Evolutionary conservation across 2,329 filamentous ascomycete genomes (phyloP), one percentile per base, ranked within the genome.

Genomic region (Metarhizium anisopliae): DNA sequence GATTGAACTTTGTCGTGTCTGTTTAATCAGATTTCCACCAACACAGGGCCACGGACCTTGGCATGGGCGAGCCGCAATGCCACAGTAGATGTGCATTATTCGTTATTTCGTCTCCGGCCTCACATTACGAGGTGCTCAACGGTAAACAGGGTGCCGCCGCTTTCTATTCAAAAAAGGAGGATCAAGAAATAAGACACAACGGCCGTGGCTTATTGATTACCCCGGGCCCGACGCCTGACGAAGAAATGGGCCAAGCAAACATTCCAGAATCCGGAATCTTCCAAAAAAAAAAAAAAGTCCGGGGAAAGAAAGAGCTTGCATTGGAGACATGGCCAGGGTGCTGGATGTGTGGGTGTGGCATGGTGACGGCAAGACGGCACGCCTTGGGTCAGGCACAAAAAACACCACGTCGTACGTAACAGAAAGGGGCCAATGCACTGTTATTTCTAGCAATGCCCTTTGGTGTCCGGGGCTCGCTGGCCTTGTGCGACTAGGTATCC

Each of bases 281-380:
- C 42, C n/a, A 47, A 11, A 35, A 35, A 35, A 35, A 35, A n/a
- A 35, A 5, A 11, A 52, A 47, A 53, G 51, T 53, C 51, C n/a
- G 51, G 51, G 51, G 51, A 53, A 51, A 51, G 49, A 51, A 38
- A 51, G 51, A 8, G 51, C 51, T 53, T 36, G 25, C 40, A 51
- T 51, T 20, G 47, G 47, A 32, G 30, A 18, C 20, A n/a, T n/a
- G 40, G 14, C 40, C 40, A 14, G 40, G 51, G 51, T 45, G 51
- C 25, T 49, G 14, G 42, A 42, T 47, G 5, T 14, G n/a, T 45
- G 50, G 25, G 45, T 49, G 45, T 30, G 45, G 25, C 25, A 20
- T n/a, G 10, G 43, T 3, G 25, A 18, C 43, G 18, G 18, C 43
- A 7, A 6, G 43, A 25, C 25, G 25, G 25, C 25, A 25, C 25